phyloP scores from a whole-genome alignment of 2,329 filamentous ascomycete species.

The Phoma sp. region DNA sequence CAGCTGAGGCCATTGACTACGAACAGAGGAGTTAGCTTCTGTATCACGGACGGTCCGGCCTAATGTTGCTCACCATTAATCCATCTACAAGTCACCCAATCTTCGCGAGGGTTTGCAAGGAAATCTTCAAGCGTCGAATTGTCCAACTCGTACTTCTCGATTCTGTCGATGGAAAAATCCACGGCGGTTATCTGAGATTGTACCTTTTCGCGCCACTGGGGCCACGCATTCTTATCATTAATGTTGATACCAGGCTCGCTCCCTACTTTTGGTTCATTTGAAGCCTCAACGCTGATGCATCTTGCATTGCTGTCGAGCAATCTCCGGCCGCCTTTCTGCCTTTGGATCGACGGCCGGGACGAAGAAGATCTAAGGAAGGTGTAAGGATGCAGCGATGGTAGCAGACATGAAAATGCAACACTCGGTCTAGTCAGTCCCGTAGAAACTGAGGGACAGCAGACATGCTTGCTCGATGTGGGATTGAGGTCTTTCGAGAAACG shows the following conservation, averaged over 20 bases:
- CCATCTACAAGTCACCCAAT: conserved; percentile 82
- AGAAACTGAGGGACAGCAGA: background rate
- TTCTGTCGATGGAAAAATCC: conserved; percentile 75
- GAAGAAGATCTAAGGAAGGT: background rate
- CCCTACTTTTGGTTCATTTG: conserved; percentile 12
- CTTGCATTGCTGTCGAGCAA: background rate
- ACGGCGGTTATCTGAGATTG: conserved; percentile 82
- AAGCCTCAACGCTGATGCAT: conserved; percentile 5
- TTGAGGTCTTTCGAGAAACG: background rate
- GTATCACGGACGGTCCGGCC: background rate
- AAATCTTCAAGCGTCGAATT: conserved; percentile 74
- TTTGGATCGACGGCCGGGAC: background rate
- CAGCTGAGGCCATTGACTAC: conserved; percentile 83
- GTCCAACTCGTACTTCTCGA: conserved; percentile 70
- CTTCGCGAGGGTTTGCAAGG: conserved; percentile 65
- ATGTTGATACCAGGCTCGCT: conserved; percentile 54
- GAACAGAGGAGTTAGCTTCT: background rate
- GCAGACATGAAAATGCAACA: background rate
- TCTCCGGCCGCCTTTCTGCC: background rate
- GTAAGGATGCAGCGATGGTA: background rate
- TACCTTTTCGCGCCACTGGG: conserved; percentile 52
- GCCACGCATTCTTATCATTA: conserved; percentile 42
- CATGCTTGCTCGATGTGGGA: background rate
- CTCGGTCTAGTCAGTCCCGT: background rate
- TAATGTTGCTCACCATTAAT: conserved; percentile 76